Percentiles rank a stretch among this genome's conserved stretches.
These are phyloP conservation scores for Nakazawaea wyomingensis DNA, from an alignment of 805 yeast genomes.

Conservation along the genomic window DNA sequence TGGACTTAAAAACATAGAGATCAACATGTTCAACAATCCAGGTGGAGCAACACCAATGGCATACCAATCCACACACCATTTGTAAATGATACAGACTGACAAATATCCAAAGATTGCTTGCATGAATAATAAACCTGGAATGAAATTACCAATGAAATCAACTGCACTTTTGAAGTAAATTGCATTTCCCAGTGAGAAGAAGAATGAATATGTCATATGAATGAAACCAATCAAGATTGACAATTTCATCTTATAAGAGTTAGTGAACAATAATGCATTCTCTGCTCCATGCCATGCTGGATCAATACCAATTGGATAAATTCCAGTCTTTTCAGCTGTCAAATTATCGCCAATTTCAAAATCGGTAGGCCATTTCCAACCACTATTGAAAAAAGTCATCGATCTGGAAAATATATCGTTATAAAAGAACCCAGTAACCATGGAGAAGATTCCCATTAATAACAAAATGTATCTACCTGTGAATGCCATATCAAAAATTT, in stretches of 20 bases:
- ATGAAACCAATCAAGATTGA: slow-evolving; percentile 71
- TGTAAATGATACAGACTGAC: slow-evolving; percentile 60
- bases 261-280: slow-evolving; percentile 60
- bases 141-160: slow-evolving; percentile 67
- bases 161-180: slow-evolving; percentile 51
- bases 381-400: slow-evolving; percentile 60
- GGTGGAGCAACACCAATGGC: slow-evolving; percentile 61
- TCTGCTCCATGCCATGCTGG: slow-evolving; percentile 81
- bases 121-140: slow-evolving; percentile 73
- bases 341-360: slow-evolving; percentile 47
- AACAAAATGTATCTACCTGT: slow-evolving; percentile 65
- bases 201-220: slow-evolving; percentile 69
- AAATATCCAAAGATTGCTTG: slow-evolving; percentile 72
- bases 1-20: slow-evolving; percentile 71
- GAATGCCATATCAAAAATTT: slow-evolving; percentile 73
- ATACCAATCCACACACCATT: slow-evolving; percentile 72
- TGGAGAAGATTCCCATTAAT: slow-evolving; percentile 67
- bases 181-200: slow-evolving; percentile 63
- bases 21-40: slow-evolving; percentile 67
- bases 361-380: slow-evolving; percentile 61
- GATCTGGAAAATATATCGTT: slow-evolving; percentile 70
- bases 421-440: slow-evolving; percentile 70
- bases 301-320: slow-evolving; percentile 62
- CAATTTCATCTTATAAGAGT: slow-evolving; percentile 73
- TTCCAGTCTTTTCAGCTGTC: slow-evolving; percentile 42